Evolutionary conservation across 2,329 filamentous ascomycete genomes (phyloP).

Genomic region (Pseudocercospora crystallina): DNA sequence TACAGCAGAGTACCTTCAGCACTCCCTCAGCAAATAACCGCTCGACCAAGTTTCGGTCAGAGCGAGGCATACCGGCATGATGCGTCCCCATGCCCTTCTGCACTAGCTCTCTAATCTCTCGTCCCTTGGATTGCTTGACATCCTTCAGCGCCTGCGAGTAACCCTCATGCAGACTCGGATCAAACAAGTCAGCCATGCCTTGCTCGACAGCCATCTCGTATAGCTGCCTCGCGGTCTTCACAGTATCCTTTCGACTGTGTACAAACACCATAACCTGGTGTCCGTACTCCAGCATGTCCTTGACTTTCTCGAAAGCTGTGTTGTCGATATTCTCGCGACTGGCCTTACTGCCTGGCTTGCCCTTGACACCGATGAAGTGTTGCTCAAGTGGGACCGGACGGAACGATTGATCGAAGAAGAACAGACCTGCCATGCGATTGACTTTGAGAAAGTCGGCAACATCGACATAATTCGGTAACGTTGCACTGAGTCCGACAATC

Average conservation of each 20-base stretch:
- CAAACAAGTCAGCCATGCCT: constrained; percentile 76
- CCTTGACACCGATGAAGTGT: constrained; percentile 94
- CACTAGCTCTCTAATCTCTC: constrained; percentile 84
- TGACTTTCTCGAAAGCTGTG: constrained; percentile 89
- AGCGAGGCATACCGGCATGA: constrained; percentile 92
- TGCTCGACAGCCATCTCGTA: constrained; percentile 84
- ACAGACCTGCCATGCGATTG: constrained; percentile 86
- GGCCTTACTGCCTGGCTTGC: constrained; percentile 76
- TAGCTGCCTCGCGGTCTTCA: constrained; percentile 80
- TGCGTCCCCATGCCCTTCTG: constrained; percentile 92
- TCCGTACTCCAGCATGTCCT: constrained; percentile 84
- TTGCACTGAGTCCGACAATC: constrained; percentile 92
- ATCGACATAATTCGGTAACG: constrained; percentile 92
- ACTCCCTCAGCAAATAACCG: constrained; percentile 86
- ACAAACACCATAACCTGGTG: constrained; percentile 99
- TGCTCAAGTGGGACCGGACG: constrained; percentile 94
- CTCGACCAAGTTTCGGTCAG: constrained; percentile 94
- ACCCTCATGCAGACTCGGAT: constrained; percentile 72
- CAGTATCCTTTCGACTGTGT: constrained; percentile 91
- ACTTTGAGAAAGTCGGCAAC: constrained; percentile 97
- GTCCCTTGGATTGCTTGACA: constrained; percentile 79
- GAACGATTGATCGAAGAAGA: constrained; percentile 97
- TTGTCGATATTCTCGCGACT: constrained; percentile 87
- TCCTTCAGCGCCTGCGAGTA: constrained; percentile 80
- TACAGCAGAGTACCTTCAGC: constrained; percentile 97